Conservation (phyloP, 768 basidiomycete genomes). For the Cubamyces lactineus region DNA sequence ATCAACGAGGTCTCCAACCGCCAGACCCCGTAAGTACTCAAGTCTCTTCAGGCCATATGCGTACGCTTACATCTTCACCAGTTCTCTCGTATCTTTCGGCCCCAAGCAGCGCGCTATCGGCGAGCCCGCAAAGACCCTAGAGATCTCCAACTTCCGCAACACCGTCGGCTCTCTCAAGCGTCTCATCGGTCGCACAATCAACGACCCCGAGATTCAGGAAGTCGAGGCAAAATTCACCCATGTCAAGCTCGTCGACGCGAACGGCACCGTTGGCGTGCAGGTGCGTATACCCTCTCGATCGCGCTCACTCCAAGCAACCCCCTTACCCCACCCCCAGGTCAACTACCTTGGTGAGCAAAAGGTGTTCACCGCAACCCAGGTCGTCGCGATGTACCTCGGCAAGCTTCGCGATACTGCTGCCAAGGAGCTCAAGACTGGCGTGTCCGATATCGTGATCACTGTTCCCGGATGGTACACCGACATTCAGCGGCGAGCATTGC, state of each 20-base stretch:
- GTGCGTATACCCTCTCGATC: constrained; percentile 48
- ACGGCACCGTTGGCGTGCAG: constrained; percentile 83
- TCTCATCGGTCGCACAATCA: constrained; percentile 78
- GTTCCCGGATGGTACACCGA: constrained; percentile 98
- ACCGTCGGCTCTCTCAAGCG: constrained; percentile 93
- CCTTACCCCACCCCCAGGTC: constrained; percentile 55
- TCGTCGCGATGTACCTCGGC: constrained; percentile 88
- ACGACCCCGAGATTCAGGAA: constrained; percentile 80
- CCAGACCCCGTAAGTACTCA: constrained; percentile 79
- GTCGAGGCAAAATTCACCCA: constrained; percentile 92
- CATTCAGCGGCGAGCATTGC: constrained; percentile 83
- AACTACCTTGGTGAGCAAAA: constrained; percentile 83
- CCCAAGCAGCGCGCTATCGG: constrained; percentile 90
- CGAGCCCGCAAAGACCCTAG: constrained; percentile 95
- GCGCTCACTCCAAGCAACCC: constrained; percentile 1
- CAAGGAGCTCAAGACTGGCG: constrained; percentile 81
- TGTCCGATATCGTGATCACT: constrained; percentile 93
- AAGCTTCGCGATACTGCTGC: constrained; percentile 89
- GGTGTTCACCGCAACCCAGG: constrained; percentile 85
- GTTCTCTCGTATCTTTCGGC: constrained; percentile 94
- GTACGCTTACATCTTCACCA: constrained; percentile 36
- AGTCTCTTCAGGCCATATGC: not conserved
- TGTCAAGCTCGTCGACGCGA: constrained; percentile 81
- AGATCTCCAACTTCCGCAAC: constrained; percentile 98
- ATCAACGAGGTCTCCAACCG: constrained; percentile 98